Base-by-base conservation (phyloP, 345 rosid species). In the Eucalyptus erythrocorys region DNA sequence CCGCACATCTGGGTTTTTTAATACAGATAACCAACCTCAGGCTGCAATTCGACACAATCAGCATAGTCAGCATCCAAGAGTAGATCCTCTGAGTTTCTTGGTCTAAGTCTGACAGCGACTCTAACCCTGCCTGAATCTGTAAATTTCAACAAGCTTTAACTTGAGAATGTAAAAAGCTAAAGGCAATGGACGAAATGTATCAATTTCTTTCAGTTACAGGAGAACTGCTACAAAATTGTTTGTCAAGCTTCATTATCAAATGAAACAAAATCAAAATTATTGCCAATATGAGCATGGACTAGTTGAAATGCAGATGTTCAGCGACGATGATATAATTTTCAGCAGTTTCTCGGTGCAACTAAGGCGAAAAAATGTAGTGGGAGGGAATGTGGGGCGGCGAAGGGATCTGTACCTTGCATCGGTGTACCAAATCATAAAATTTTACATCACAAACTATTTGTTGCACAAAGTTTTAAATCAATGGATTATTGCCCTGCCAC, bases 81-180 rank as follows among this genome's bases (percentile, higher is more conserved):
- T 76, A 95, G 97, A 91, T 96, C 98, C 81, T 96, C 97, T 1
- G 93, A 92, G 81, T 94, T 95, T 90, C 92, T 96, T 57, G 99
- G 99, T 64, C 99, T 92, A 91, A 96, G 91, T 90, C 99, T 94
- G 59, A 96, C 97, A 55, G 99, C 93, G 50, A 97, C 97, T 92
- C 99, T 95, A 61, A 97, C 99, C 90, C 99, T 92, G 92, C 94
- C 99, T 86, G 97, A 89, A 92, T 96, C 99, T 96, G 90, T 68
- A 87, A 34, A 85, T 85, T n/a, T 17, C 53, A 21, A 48, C 27
- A 48, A 85, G 61, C 84, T 37, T 21, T 40, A 76, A 10, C 84
- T 76, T 42, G 16, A 76, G 84, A 40, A 40, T 30, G 11, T 76
- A 47, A 76, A 4, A 76, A 40, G 55, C 48, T 40, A 86, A 86